Percentiles rank a stretch among this genome's conserved stretches.
Conservation (phyloP, 768 basidiomycete genomes). For the Coprinopsis strossmayeri region DNA sequence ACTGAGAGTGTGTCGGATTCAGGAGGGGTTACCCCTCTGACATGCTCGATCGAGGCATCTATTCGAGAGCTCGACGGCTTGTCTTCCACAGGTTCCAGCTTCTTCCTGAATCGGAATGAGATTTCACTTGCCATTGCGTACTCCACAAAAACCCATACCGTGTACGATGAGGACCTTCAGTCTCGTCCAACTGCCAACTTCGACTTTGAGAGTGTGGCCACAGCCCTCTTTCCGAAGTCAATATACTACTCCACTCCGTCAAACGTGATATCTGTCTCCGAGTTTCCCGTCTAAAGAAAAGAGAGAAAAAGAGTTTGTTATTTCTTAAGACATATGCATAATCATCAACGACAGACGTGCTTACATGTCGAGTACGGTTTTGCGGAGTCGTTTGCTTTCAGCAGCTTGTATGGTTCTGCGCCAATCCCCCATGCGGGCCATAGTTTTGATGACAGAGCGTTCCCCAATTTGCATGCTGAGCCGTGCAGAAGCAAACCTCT, state of each 20-base stretch:
- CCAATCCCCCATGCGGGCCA: slow-evolving; percentile 65
- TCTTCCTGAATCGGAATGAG: slow-evolving; percentile 56
- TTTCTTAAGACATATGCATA: too few species aligned
- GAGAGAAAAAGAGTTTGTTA: too few species aligned
- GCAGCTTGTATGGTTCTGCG: slow-evolving; percentile 58
- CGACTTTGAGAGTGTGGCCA: slow-evolving; percentile 58
- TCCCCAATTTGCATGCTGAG: slow-evolving; percentile 63
- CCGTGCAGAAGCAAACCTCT: slow-evolving; percentile 48
- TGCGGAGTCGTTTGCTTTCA: slow-evolving; percentile 67
- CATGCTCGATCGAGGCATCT: slow-evolving; percentile 33
- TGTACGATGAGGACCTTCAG: slow-evolving; percentile 84
- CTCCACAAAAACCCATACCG: slow-evolving; percentile 38
- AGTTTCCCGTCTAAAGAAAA: slow-evolving; percentile 59
- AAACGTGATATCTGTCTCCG: slow-evolving; percentile 60
- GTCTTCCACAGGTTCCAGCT: slow-evolving; percentile 59
- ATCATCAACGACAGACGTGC: too few species aligned
- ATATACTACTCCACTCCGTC: slow-evolving; percentile 52
- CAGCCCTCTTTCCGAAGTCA: slow-evolving; percentile 74
- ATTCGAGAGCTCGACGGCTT: slow-evolving; percentile 43
- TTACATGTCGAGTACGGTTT: slow-evolving; percentile 68
- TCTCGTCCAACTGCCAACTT: slow-evolving; percentile 82
- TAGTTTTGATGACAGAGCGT: slow-evolving; percentile 54
- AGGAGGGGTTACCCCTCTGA: slow-evolving; percentile 45
- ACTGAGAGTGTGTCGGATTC: slow-evolving; percentile 44
- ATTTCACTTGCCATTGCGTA: not conserved